Conservation (phyloP, 129 eudicot genomes). For the Kitagawia praeruptora region DNA sequence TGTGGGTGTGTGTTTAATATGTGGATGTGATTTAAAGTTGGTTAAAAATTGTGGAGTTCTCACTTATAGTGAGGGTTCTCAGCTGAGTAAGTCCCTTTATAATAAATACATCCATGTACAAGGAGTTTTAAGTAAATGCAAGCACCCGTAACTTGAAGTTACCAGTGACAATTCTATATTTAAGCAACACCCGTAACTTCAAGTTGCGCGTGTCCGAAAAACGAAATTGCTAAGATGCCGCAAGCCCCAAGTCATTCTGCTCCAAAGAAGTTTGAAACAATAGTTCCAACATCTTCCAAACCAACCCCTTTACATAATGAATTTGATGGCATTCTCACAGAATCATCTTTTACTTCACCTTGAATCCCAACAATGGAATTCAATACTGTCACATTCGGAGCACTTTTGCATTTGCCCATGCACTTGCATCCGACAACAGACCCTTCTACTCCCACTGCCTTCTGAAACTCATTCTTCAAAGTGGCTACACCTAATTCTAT, state of each 20-base stretch:
- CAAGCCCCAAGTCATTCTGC: slow-evolving; percentile 15
- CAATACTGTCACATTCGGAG: slow-evolving; percentile 59
- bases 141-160: too few relatives aligned
- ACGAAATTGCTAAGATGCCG: slow-evolving; percentile 2
- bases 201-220: too few relatives aligned
- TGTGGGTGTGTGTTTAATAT: too few relatives aligned
- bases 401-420: slow-evolving; percentile 77
- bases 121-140: too few relatives aligned
- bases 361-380: background rate
- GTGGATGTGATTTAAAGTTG: too few relatives aligned
- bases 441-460: slow-evolving; percentile 42
- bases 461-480: slow-evolving; percentile 49
- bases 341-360: slow-evolving; percentile 7
- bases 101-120: too few relatives aligned
- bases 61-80: too few relatives aligned
- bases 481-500: slow-evolving; percentile 53
- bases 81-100: too few relatives aligned
- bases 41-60: too few relatives aligned
- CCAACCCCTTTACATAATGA: slow-evolving; percentile 67
- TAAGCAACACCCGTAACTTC: too few relatives aligned
- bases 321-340: slow-evolving; percentile 1
- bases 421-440: slow-evolving; percentile 80
- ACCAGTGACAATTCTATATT: too few relatives aligned
- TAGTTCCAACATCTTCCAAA: slow-evolving; percentile 58
- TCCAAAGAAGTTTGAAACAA: slow-evolving; percentile 47